Base-by-base conservation (phyloP, 352 stramenopile genomes). In the Elongisporangium undulatum region DNA sequence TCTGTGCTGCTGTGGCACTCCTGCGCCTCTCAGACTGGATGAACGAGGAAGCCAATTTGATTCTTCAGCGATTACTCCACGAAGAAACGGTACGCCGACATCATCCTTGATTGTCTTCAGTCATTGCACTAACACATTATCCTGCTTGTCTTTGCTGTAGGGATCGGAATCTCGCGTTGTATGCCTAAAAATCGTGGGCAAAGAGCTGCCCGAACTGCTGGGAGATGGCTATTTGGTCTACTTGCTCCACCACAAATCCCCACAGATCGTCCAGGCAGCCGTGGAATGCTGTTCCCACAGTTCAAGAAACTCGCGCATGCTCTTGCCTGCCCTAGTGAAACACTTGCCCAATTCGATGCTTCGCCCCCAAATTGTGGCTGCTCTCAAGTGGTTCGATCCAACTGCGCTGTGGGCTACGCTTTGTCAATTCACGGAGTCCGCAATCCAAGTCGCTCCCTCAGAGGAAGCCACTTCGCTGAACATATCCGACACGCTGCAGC, bases 221-320 rank as follows among this genome's bases (percentile, higher is more conserved):
- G 79, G 86, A 3, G 85, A 95, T 57, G 86, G 86, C 0, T 95
- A 89, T 60, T 45, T 95, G 8, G 86, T 95, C 9, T 95, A 94
- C 61, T 59, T 95, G 45, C 75, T 95, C 19, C 79, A 95, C 48
- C 76, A 95, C 29, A 69, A 71, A 1, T 91, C 79, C 15, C 66
- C 73, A 34, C 72, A 78, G 50, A 90, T 95, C 19, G 72, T 95
- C 4, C 81, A 88, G 63, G 86, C 86, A 45, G 83, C 86, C 0
- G 77, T 95, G 5, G 81, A 94, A 53, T 94, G 79, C 54, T 95
- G 86, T 26, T 87, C 80, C 9, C 87, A 88, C 38, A 92, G 80
- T 39, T 77, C 76, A 10, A 79, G 86, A 10, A 81, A 80, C 53
- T 95, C 86, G 1, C 70, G 85, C 55, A 95, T 95, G 83, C 67